Base-by-base conservation (phyloP, 345 rosid genomes). In the Acer negundo region DNA sequence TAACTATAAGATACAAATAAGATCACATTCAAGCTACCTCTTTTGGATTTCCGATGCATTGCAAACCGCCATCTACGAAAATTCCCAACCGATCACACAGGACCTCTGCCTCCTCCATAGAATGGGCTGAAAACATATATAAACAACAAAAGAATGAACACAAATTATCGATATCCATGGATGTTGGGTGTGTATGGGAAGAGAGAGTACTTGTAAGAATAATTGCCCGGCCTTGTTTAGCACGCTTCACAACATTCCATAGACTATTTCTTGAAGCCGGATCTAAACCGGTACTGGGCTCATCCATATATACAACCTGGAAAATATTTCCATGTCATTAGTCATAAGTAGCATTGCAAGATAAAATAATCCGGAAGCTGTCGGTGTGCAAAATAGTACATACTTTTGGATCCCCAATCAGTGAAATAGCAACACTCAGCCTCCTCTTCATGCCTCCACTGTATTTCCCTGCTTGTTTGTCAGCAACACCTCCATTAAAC, bases 381-480 rank as follows among this genome's bases (percentile, higher is more conserved):
- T 35, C 62, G 59, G 22, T 6, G 47, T 55, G 63, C 31, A 71
- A 80, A 56, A 8, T 7, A 6, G 13, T 24, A 67, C 82, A 28
- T 83, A 92, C 99, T 85, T 88, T 96, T 68, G 98, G 99, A 79
- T 90, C 89, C 38, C 99, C 99, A 24, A 96, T 96, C 75, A 94
- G 88, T 51, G 99, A 96, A 69, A 96, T 94, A 69, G 98, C 97
- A 72, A 94, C 99, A 77, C 99, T 96, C 16, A 96, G 97, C 84
- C 99, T 87, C 84, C 99, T 91, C 83, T 96, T 96, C 98, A 96
- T 94, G 58, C 99, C 99, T 74, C 99, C 98, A 46, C 98, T 96
- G 79, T 94, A 96, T 80, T 96, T 96, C 9, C 97, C 94, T 44
- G 97, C 94, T 79, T 85, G 84, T 80, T 93, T 96, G 73, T 96